phyloP scores from a whole-genome alignment of 2,329 filamentous ascomycete species.

The Scedosporium boydii region DNA sequence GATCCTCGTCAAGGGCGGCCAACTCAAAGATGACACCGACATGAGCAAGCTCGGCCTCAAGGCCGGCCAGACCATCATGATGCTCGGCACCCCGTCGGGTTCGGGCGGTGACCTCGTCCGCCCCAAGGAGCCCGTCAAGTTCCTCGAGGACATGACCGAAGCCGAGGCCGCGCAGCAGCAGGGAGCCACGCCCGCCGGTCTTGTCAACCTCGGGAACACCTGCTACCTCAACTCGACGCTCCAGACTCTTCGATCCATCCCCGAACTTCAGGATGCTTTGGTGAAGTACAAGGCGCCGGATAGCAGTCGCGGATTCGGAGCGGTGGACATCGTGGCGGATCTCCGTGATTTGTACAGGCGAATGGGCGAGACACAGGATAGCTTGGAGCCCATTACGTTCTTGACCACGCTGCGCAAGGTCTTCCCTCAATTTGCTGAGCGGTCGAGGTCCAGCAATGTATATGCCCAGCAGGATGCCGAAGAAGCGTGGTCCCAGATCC shows the following conservation, averaged over 20 bases:
- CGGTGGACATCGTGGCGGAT: conserved; percentile 28
- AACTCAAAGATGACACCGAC: conserved; percentile 90
- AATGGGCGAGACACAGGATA: conserved; percentile 81
- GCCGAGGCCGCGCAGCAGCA: conserved; percentile 76
- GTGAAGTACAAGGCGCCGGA: conserved; percentile 42
- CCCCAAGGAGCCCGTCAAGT: conserved; percentile 75
- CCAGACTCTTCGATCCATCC: conserved; percentile 81
- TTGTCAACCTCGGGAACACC: conserved; percentile 92
- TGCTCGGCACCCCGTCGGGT: conserved; percentile 83
- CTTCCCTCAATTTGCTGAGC: conserved; percentile 91
- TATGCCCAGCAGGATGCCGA: conserved; percentile 98
- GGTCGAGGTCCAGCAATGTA: conserved; percentile 68
- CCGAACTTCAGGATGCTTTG: conserved; percentile 79
- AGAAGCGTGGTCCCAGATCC: conserved; percentile 94
- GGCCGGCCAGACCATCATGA: conserved; percentile 79
- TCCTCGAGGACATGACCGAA: conserved; percentile 96
- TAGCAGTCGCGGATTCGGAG: conserved; percentile 36
- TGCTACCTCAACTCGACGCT: conserved; percentile 97
- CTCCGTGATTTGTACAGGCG: conserved; percentile 77
- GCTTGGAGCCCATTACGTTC: conserved; percentile 77
- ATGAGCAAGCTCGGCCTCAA: conserved; percentile 79
- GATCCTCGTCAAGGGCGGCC: conserved; percentile 85
- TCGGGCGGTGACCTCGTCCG: conserved; percentile 52
- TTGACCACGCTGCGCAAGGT: conserved; percentile 66
- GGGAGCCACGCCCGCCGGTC: conserved; percentile 76